Base-by-base conservation (phyloP, 768 basidiomycete species). In the Lepiota brunneoincarnata region DNA sequence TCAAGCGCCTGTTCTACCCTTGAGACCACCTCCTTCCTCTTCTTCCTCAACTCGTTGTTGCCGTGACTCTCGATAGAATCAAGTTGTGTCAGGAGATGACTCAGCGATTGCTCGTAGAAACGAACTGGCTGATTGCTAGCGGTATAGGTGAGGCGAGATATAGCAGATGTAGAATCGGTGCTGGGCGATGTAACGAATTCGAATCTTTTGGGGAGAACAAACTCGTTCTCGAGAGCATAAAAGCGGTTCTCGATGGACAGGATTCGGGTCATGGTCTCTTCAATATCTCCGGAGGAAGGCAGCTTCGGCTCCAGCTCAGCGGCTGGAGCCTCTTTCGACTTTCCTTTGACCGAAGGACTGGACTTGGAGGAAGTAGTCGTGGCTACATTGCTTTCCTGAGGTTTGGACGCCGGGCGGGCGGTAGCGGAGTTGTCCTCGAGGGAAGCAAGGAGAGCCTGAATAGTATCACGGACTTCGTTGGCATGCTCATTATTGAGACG, bases 41-140 rank as follows among this genome's bases (percentile, higher is more conserved):
- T 68, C 18, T 66, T 66, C 44, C 87, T 65, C 41, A 91, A 70
- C 9, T 64, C 71, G 21, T 71, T 72, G 57, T 84, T 80, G 2
- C 87, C 88, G 45, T 72, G 75, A 58, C 83, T 85, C 28, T 83
- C 76, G 24, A 90, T 73, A 0, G 72, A 75, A 60, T 90, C 88
- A 21, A 89, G 72, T 56, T 75, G 71, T 10, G 72, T 61, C 17
- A 91, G 67, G 21, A 91, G 72, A 37, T 73, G 68, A 47, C 74
- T 74, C n/a, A 89, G 68, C 17, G 78, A 75, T 59, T 87, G 77
- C 59, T 84, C 80, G 67, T 86, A 84, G 57, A 74, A 77, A 51
- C 82, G 82, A 36, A 89, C 69, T 0, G 82, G 77, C 23, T 80
- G 77, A 64, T 89, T 90, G 43, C 64, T 68, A 9, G 79, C 60